These are phyloP conservation scores for Wickerhamomyces bisporus DNA, from an alignment of 805 yeast species.

Conservation along the genomic window DNA sequence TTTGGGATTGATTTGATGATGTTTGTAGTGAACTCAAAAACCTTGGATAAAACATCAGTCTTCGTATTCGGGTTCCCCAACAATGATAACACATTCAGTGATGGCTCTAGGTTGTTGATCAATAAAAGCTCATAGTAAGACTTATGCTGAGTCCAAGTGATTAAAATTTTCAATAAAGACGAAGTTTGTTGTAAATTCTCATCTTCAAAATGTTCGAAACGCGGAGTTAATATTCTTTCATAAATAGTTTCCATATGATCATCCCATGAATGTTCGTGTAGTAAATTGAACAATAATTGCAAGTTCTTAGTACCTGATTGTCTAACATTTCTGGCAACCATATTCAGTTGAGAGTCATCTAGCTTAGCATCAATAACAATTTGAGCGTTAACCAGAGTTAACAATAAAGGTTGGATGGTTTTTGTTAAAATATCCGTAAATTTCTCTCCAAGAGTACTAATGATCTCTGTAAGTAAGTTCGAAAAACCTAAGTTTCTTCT, in stretches of 20 bases:
- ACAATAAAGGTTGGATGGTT: slow-evolving; percentile 31
- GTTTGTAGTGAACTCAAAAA: slow-evolving; percentile 48
- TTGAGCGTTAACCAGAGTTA: slow-evolving; percentile 49
- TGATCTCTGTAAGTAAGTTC: slow-evolving; percentile 51
- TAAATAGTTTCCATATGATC: slow-evolving; percentile 46
- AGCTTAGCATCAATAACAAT: slow-evolving; percentile 22
- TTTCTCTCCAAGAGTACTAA: slow-evolving; percentile 53
- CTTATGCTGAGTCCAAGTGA: slow-evolving; percentile 47
- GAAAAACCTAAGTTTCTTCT: slow-evolving; percentile 61
- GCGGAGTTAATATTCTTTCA: slow-evolving; percentile 50
- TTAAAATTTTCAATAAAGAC: slow-evolving; percentile 60
- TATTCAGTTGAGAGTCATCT: slow-evolving; percentile 19
- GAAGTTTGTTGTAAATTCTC: slow-evolving; percentile 86
- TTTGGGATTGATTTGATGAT: slow-evolving; percentile 39
- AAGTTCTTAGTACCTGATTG: slow-evolving; percentile 65
- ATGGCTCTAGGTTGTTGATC: slow-evolving; percentile 50
- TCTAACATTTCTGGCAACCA: slow-evolving; percentile 52
- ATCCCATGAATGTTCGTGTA: slow-evolving; percentile 58
- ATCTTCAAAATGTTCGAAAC: slow-evolving; percentile 59
- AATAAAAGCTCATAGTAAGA: slow-evolving; percentile 47
- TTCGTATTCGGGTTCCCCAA: slow-evolving; percentile 55
- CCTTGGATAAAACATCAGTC: slow-evolving; percentile 53
- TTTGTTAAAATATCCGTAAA: slow-evolving; percentile 38
- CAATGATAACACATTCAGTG: slow-evolving; percentile 49
- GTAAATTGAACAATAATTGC: slow-evolving; percentile 44